Conservation (phyloP, 2,329 filamentous ascomycete genomes). For the Cercospora sp. region DNA sequence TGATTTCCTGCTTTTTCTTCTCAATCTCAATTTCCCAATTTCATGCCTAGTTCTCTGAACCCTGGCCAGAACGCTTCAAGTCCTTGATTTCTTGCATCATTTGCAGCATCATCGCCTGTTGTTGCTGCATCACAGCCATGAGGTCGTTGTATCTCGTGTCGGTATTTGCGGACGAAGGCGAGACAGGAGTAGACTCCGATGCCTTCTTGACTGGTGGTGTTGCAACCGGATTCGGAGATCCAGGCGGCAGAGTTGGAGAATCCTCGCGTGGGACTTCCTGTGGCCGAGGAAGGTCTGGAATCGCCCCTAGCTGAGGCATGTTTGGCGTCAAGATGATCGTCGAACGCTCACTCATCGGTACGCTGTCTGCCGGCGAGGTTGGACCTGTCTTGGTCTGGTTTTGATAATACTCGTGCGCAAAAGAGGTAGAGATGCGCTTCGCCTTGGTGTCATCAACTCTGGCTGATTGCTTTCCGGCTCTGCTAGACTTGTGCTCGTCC, state of each 20-base stretch:
- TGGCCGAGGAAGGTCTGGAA: neutral
- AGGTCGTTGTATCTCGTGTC: conserved; percentile 11
- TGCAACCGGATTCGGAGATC: neutral
- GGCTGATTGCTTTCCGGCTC: neutral
- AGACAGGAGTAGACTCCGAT: neutral
- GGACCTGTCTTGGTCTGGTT: neutral
- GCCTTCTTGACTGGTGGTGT: neutral
- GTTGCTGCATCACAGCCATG: conserved; percentile 18
- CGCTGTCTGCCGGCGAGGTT: conserved; percentile 10
- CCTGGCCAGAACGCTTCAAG: conserved; percentile 12
- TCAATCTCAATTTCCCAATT: neutral
- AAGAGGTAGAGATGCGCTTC: conserved; percentile 26
- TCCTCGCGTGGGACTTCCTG: neutral
- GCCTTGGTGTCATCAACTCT: conserved; percentile 9
- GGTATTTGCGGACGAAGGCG: neutral
- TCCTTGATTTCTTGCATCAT: conserved; percentile 26
- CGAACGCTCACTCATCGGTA: conserved; percentile 19
- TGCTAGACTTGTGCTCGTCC: neutral
- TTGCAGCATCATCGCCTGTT: conserved; percentile 20
- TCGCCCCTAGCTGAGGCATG: neutral
- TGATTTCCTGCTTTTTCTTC: neutral
- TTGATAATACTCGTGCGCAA: conserved; percentile 32
- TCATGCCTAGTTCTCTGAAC: neutral
- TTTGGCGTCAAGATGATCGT: conserved; percentile 22
- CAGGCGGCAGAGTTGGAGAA: conserved; percentile 6